Percentiles rank a stretch among this genome's conserved stretches.
Conservation (phyloP, 1,284 basidiomycete genomes). For the Irpex lacteus region DNA sequence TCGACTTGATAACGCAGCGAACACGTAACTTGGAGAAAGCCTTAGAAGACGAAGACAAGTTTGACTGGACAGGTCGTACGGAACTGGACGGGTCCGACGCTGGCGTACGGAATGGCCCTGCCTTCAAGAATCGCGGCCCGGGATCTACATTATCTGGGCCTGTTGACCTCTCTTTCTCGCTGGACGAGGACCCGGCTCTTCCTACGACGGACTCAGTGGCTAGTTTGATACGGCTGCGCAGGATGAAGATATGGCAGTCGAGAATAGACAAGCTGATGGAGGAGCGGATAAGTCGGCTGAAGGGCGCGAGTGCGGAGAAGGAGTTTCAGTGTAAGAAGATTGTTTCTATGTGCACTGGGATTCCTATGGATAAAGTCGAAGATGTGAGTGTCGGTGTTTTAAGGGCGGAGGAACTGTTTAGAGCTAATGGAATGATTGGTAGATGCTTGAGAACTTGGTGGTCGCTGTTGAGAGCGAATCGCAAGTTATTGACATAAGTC, state of each 20-base stretch:
- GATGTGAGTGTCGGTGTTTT: conserved; percentile 55
- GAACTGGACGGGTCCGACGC: conserved; percentile 59
- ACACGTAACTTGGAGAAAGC: conserved; percentile 82
- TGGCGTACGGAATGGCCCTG: conserved; percentile 40
- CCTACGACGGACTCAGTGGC: conserved; percentile 57
- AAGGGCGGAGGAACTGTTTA: background rate
- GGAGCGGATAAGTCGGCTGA: conserved; percentile 64
- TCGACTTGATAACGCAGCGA: conserved; percentile 77
- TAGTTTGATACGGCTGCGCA: conserved; percentile 66
- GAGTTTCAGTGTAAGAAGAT: conserved; percentile 90
- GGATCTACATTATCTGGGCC: conserved; percentile 54
- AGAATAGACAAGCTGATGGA: conserved; percentile 76
- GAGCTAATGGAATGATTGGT: conserved; percentile 5
- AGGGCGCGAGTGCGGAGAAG: conserved; percentile 81
- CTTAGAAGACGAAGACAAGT: conserved; percentile 69
- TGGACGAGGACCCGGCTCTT: conserved; percentile 65
- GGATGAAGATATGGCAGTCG: conserved; percentile 80
- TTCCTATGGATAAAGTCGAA: conserved; percentile 86
- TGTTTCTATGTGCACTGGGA: conserved; percentile 86
- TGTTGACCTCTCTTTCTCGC: conserved; percentile 58
- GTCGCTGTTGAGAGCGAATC: conserved; percentile 89
- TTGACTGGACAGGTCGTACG: conserved; percentile 89
- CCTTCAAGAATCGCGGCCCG: conserved; percentile 70
- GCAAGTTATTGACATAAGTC: conserved; percentile 78
- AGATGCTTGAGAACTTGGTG: conserved; percentile 88